Base-by-base conservation (phyloP, 75 land plant species). In the Picea sitchensis region DNA sequence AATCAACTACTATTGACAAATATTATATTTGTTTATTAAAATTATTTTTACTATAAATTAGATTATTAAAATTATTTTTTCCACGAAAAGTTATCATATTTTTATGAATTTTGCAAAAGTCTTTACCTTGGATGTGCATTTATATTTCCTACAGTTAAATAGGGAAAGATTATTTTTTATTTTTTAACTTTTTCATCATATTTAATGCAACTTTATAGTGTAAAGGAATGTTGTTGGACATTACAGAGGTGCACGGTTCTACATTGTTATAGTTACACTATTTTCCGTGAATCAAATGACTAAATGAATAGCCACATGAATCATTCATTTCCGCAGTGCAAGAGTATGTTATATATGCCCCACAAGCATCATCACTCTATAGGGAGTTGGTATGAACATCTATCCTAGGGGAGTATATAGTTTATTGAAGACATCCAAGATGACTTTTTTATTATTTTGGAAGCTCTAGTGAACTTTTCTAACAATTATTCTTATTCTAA, bases 241-340 rank as follows among this genome's bases (percentile, higher is more conserved):
- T 14, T 65, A 14, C n/a, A 75, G 18, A 26, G 5, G 58, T 57
- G n/a, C 34, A 57, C 17, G 31, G 59, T 56, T 75, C n/a, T 17
- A 5, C 44, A 17, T 15, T 14, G 21, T 20, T 18, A 69, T 15
- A 20, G 2, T 76, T 71, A 2, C 14, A 75, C 61, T n/a, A 12
- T 73, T 72, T 61, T 17, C 17, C 31, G 58, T 32, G 23, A n/a
- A 62, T 56, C 34, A 76, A 61, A 32, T 62, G 58, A 7, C 59
- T 72, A 44, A 58, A 61, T 77, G 73, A 59, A 61, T 86, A 95
- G 96, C 92, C 94, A 71, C 96, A 96, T 1, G 89, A 86, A 80
- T 95, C 98, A 58, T 95, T 95, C 77, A 31, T 90, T 9, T 9
- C 82, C 71, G 82, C 96, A 14, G 93, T 95, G 94, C 94, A 93